Conservation (phyloP, 139 green algal species). For the Edaphochlamys debaryana region DNA sequence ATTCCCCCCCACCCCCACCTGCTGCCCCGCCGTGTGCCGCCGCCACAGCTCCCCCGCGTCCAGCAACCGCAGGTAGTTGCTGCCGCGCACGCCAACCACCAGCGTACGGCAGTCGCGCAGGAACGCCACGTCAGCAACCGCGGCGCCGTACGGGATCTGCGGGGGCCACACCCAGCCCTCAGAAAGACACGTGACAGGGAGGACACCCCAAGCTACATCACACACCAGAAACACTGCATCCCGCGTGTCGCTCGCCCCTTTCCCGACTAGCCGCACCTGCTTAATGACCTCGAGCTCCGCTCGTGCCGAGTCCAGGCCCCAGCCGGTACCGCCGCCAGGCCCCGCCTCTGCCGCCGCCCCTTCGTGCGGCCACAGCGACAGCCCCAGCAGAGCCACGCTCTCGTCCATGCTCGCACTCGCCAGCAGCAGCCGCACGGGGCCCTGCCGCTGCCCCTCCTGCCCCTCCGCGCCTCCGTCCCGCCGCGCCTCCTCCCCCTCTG, state of each 20-base stretch:
- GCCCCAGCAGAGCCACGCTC: conserved; percentile 42
- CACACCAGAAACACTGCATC: no score
- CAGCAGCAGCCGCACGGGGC: conserved; percentile 17
- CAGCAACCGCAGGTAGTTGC: conserved; percentile 39
- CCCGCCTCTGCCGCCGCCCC: not conserved
- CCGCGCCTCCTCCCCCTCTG: not conserved
- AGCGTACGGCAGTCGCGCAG: conserved; percentile 28
- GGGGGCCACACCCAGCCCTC: no score
- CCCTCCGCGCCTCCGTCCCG: no score
- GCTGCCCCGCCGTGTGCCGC: not conserved
- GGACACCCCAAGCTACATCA: no score
- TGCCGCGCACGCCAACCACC: conserved; percentile 9
- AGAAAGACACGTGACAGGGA: no score
- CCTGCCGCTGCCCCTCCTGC: no score
- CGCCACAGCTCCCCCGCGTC: not conserved
- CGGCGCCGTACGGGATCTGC: conserved; percentile 40
- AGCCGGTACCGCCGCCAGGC: no score
- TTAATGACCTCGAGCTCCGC: no score
- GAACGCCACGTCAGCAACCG: conserved; percentile 50
- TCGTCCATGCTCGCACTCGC: conserved; percentile 56
- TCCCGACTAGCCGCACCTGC: no score
- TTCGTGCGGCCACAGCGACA: conserved; percentile 1
- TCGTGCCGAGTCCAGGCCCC: no score
- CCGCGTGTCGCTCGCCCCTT: no score
- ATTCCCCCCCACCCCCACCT: no score